Evolutionary conservation across 2,329 filamentous ascomycete species (phyloP), one percentile per base, ranked within the genome.

Genomic region (Xylaria arbuscula): DNA sequence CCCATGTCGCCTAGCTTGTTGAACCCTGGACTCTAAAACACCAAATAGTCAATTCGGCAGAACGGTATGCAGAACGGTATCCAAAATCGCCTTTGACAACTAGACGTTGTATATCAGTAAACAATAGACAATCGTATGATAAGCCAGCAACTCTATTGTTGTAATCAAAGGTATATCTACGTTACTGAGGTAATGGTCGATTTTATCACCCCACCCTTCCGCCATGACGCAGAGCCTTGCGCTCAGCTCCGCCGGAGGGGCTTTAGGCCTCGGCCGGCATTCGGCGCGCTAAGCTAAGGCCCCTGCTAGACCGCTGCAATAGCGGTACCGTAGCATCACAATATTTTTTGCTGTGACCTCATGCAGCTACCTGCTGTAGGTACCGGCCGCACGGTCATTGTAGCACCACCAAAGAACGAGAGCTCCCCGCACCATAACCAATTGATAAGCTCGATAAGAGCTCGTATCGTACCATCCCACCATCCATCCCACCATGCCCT

Each of bases 391-490:
- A 32, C 19, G 32, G 17, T 15, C 48, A 34, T 28, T 3, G 24
- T 17, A 51, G 45, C 38, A 57, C 48, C 24, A 54, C 40, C 51
- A 2, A 53, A 47, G 8, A 47, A 48, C 9, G 22, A 19, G 6
- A 71, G 71, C 66, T 71, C 69, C 67, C 69, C 69, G 62, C 69
- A 57, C 62, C 48, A 61, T 40, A 15, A 47, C 60, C 66, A 51
- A 53, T 60, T 48, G 70, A 72, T 72, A 70, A 70, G 70, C 10
- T 55, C 57, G 70, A 72, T 72, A 72, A 72, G 68, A 72, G 70
- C 70, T 72, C 50, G 28, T 42, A 62, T 61, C 56, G 68, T 64
- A 36, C 60, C 66, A 66, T 68, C 66, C 66, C 68, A 68, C 66
- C 57, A 56, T 42, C 57, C 59, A 40, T 32, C 34, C 45, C 47